Conservation (phyloP, 2,329 filamentous ascomycete genomes). For the Fusarium multiceps region DNA sequence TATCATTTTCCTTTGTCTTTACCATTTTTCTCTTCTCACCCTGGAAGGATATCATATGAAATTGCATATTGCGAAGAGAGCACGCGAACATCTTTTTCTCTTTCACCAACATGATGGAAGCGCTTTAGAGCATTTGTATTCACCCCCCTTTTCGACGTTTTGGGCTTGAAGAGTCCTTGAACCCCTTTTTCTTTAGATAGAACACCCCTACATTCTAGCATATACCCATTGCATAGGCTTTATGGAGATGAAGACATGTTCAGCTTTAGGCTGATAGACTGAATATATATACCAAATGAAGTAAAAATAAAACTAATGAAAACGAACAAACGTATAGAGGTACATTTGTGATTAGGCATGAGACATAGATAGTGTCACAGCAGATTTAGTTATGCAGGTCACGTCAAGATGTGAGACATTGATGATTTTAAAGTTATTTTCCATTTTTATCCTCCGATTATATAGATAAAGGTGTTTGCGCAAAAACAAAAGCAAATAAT, state of each 20-base stretch:
- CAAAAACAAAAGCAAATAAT: not conserved
- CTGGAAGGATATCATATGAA: conserved; percentile 34
- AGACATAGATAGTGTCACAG: not conserved
- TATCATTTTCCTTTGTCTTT: conserved; percentile 14
- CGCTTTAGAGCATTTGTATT: conserved; percentile 34
- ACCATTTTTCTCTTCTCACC: not conserved
- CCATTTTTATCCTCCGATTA: conserved; percentile 10
- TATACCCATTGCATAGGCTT: conserved; percentile 53
- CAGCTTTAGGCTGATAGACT: conserved; percentile 37
- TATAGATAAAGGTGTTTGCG: not conserved
- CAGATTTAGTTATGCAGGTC: not conserved
- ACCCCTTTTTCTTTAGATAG: conserved; percentile 25
- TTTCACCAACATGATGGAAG: conserved; percentile 20
- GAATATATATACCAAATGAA: conserved; percentile 26
- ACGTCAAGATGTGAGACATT: not conserved
- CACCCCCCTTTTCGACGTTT: conserved; percentile 9
- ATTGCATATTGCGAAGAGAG: conserved; percentile 43
- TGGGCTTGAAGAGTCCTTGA: conserved; percentile 26
- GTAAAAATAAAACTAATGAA: conserved; percentile 5
- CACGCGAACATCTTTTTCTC: conserved; percentile 13
- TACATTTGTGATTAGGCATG: not conserved
- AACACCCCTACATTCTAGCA: conserved; percentile 48
- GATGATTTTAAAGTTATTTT: not conserved
- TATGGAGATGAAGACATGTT: conserved; percentile 45
- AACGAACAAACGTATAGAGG: not conserved